Evolutionary conservation across 2,329 filamentous ascomycete genomes (phyloP).

Genomic region (Alternaria sp.): DNA sequence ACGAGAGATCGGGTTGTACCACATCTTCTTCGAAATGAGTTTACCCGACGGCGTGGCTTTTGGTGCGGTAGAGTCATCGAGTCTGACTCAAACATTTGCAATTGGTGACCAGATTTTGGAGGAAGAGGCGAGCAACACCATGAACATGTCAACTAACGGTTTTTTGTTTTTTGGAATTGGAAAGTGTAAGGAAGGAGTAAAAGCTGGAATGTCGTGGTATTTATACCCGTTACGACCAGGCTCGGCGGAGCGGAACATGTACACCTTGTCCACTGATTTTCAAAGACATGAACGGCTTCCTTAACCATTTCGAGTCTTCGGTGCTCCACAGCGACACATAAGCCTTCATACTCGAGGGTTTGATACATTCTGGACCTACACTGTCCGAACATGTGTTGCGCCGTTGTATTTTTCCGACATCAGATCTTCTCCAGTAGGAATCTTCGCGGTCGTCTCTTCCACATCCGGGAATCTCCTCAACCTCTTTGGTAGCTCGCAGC

Average conservation of each 20-base stretch:
- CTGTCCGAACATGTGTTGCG: background rate
- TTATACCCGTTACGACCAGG: background rate
- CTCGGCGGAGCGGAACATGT: background rate
- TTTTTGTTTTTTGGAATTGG: too few species aligned
- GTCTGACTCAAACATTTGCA: too few species aligned
- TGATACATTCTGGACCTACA: accelerated
- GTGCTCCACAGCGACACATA: background rate
- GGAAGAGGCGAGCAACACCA: background rate
- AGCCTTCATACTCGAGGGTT: accelerated
- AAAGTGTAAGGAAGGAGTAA: background rate
- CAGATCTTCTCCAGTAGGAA: background rate
- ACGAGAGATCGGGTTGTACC: background rate
- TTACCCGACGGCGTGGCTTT: too few species aligned
- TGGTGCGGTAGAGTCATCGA: too few species aligned
- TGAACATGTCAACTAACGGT: too few species aligned
- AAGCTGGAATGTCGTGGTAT: background rate
- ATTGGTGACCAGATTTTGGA: too few species aligned
- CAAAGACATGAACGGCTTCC: background rate
- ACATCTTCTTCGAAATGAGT: too few species aligned
- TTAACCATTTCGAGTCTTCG: background rate
- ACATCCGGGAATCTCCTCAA: background rate
- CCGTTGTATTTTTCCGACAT: background rate
- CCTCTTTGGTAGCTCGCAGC: background rate
- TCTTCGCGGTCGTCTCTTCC: background rate
- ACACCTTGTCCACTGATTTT: accelerated